These are phyloP conservation scores for Physaria fendleri DNA, from an alignment of 345 rosid species.

Conservation along the genomic window DNA sequence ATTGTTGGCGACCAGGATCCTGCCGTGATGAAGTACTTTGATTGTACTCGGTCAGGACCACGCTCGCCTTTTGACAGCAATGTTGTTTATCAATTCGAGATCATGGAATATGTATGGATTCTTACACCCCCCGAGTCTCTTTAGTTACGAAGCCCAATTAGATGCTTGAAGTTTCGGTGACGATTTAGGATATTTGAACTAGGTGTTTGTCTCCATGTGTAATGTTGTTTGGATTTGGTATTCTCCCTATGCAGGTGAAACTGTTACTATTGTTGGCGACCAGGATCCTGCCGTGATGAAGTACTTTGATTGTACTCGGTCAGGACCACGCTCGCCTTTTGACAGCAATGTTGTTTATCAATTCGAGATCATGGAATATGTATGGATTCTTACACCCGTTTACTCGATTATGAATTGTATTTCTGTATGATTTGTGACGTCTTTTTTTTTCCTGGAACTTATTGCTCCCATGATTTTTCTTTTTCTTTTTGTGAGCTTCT, in stretches of 20 bases:
- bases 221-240: background rate
- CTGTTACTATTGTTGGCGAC: slow-evolving; percentile 85
- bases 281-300: slow-evolving; percentile 66
- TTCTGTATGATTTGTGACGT: background rate
- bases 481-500: background rate
- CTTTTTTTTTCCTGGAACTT: background rate
- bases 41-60: slow-evolving; percentile 89
- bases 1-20: slow-evolving; percentile 85
- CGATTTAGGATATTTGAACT: no score
- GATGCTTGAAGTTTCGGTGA: no score
- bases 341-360: slow-evolving; percentile 90
- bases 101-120: slow-evolving; percentile 84
- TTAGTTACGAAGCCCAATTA: no score
- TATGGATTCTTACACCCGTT: slow-evolving; percentile 27
- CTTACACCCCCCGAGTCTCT: no score
- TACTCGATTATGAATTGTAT: background rate
- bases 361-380: slow-evolving; percentile 97
- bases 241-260: slow-evolving; percentile 56
- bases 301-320: slow-evolving; percentile 90
- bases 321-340: slow-evolving; percentile 89
- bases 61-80: slow-evolving; percentile 88
- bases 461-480: background rate
- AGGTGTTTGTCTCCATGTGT: background rate
- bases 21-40: slow-evolving; percentile 72
- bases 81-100: slow-evolving; percentile 92